Evolutionary conservation across 176 grass and related monocot genomes (phyloP).

Genomic region (Dactylis glomerata): DNA sequence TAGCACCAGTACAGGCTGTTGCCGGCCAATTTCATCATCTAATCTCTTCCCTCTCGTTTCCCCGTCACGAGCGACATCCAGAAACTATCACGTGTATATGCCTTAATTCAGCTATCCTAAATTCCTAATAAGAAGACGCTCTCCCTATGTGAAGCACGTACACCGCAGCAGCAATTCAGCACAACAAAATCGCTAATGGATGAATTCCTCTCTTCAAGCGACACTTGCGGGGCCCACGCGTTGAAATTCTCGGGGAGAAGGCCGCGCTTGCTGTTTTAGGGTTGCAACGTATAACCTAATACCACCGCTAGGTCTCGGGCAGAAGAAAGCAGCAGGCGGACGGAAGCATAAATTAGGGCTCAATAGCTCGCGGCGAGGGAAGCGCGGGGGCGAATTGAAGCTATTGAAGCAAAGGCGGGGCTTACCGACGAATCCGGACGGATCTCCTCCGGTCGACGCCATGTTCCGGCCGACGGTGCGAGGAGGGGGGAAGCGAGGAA

Average conservation of each 20-base stretch:
- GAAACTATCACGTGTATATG: neutral
- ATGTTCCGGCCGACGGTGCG: neutral
- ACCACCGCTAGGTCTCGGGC: neutral
- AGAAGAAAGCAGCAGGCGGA: neutral
- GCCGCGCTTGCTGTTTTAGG: neutral
- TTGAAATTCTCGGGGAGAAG: neutral
- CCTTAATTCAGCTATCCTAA: neutral
- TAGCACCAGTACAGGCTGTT: neutral
- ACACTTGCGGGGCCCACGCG: neutral
- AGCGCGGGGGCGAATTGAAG: neutral
- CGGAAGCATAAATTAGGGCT: neutral
- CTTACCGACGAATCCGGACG: constrained; percentile 30
- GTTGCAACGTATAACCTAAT: neutral
- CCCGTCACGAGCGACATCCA: neutral
- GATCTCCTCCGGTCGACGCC: constrained; percentile 30
- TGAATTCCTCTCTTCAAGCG: neutral
- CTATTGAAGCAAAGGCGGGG: neutral
- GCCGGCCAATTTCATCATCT: neutral
- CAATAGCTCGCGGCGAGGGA: neutral
- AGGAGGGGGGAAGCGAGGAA: neutral
- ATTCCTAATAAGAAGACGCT: neutral
- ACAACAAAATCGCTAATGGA: neutral
- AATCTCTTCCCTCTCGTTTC: neutral
- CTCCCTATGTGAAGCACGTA: neutral
- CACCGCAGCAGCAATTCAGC: constrained; percentile 3